A percentile compares a stretch with the other conserved stretches of the same genome.
phyloP scores from a whole-genome alignment of 139 green algal genomes.

The Auxenochlorella pyrenoidosa region DNA sequence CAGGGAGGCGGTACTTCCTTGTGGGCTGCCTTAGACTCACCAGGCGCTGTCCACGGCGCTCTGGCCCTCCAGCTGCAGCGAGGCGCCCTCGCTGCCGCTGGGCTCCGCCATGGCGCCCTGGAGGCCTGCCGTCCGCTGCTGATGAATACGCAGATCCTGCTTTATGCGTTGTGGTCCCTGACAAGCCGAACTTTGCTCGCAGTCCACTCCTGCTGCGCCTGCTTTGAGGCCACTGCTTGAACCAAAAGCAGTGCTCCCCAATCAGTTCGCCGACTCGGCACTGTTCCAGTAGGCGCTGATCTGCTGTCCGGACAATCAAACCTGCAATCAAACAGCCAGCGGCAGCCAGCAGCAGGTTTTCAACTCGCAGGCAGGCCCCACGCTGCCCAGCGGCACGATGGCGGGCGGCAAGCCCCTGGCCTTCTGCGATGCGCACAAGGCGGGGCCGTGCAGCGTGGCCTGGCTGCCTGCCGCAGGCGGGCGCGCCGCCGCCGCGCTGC shows the following conservation, averaged over 20 bases:
- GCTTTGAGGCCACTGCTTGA: not conserved
- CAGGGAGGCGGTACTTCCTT: not conserved
- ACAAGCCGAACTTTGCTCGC: not conserved
- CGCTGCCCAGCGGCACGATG: conserved; percentile 5
- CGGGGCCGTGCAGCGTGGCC: conserved; percentile 43
- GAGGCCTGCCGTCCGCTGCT: too few species aligned
- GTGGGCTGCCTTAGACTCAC: not conserved
- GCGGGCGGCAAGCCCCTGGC: conserved; percentile 15
- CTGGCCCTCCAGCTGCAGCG: conserved; percentile 15
- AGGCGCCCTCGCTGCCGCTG: not conserved
- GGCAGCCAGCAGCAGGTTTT: not conserved
- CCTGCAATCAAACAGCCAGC: not conserved
- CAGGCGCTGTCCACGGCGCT: not conserved
- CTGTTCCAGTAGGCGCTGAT: not conserved
- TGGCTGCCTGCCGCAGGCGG: conserved; percentile 21
- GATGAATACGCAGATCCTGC: too few species aligned
- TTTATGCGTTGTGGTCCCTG: too few species aligned
- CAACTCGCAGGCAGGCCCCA: not conserved
- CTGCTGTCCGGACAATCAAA: not conserved
- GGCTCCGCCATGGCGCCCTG: not conserved
- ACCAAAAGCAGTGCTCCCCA: not conserved
- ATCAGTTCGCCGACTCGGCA: not conserved
- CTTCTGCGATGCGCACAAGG: conserved; percentile 16
- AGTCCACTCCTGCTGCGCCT: not conserved
- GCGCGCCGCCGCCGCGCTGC: not conserved